phyloP scores from a whole-genome alignment of 2,329 filamentous ascomycete genomes.

The Apiospora pterosperma region DNA sequence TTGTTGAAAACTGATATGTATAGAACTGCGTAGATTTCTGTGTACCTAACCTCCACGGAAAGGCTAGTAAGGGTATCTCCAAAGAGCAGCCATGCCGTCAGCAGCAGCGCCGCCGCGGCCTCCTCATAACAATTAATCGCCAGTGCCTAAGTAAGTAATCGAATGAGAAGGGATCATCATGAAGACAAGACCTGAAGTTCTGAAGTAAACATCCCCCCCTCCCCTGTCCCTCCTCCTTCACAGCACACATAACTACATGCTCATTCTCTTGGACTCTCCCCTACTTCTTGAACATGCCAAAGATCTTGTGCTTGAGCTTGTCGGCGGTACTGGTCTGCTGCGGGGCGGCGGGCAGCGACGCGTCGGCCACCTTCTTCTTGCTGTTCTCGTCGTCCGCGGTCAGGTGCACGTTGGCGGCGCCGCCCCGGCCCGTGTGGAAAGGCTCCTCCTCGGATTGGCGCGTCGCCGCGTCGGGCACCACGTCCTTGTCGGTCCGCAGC shows the following conservation, averaged over 20 bases:
- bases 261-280: neutral
- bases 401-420: conserved; percentile 53
- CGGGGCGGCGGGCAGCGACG: conserved; percentile 27
- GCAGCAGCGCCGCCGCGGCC: neutral
- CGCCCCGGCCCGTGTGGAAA: conserved; percentile 58
- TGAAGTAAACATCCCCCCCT: no score
- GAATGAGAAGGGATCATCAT: neutral
- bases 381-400: conserved; percentile 19
- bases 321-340: conserved; percentile 45
- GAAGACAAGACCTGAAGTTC: no score
- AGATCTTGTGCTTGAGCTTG: conserved; percentile 55
- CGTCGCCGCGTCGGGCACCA: conserved; percentile 50
- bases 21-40: neutral
- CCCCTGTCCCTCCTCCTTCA: no score
- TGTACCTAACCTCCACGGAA: neutral
- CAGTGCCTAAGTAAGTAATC: neutral
- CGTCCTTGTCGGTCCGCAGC: conserved; percentile 46
- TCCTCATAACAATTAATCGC: neutral
- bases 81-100: neutral
- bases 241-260: neutral
- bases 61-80: neutral
- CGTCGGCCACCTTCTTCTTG: conserved; percentile 19
- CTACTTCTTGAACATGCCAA: conserved; percentile 46
- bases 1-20: neutral
- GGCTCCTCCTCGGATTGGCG: conserved; percentile 45